phyloP scores from a whole-genome alignment of 2,329 filamentous ascomycete species.

The Aspergillus tubingensis region DNA sequence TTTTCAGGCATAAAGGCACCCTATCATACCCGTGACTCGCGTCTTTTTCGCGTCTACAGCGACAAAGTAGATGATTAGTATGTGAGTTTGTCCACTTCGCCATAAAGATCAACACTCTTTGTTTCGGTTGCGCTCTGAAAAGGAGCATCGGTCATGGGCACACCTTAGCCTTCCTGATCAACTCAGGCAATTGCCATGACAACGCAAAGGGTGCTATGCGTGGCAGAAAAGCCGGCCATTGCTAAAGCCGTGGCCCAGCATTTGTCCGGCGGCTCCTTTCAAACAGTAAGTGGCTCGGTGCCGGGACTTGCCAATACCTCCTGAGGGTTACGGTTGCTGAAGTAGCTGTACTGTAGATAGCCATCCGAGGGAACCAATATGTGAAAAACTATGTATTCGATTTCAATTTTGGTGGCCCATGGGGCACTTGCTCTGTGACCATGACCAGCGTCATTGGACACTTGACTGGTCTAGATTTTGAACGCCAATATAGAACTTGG shows the following conservation, averaged over 20 bases:
- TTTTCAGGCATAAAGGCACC: not conserved
- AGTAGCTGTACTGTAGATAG: conserved; percentile 59
- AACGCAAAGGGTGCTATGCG: conserved; percentile 64
- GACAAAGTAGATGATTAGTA: no score
- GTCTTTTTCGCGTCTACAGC: conserved; percentile 13
- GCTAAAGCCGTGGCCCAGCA: conserved; percentile 91
- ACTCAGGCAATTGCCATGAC: conserved; percentile 15
- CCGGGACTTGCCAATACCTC: not conserved
- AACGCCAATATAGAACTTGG: conserved; percentile 74
- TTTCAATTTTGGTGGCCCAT: conserved; percentile 79
- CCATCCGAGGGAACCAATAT: conserved; percentile 68
- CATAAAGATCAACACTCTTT: not conserved
- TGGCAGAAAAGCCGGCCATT: conserved; percentile 90
- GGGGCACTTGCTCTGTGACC: conserved; percentile 80
- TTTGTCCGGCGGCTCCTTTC: conserved; percentile 73
- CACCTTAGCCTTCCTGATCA: not conserved
- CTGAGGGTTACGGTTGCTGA: conserved; percentile 21
- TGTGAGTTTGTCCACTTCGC: not conserved
- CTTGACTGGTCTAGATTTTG: conserved; percentile 78
- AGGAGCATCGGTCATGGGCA: not conserved
- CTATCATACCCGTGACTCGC: conserved; percentile 21
- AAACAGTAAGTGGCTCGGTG: conserved; percentile 60
- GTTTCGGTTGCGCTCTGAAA: not conserved
- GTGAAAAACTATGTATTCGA: conserved; percentile 94
- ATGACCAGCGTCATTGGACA: conserved; percentile 96